A percentile compares a stretch with the other conserved stretches of the same genome.
phyloP scores from a whole-genome alignment of 352 stramenopile species.

The Nothophytophthora sp. region DNA sequence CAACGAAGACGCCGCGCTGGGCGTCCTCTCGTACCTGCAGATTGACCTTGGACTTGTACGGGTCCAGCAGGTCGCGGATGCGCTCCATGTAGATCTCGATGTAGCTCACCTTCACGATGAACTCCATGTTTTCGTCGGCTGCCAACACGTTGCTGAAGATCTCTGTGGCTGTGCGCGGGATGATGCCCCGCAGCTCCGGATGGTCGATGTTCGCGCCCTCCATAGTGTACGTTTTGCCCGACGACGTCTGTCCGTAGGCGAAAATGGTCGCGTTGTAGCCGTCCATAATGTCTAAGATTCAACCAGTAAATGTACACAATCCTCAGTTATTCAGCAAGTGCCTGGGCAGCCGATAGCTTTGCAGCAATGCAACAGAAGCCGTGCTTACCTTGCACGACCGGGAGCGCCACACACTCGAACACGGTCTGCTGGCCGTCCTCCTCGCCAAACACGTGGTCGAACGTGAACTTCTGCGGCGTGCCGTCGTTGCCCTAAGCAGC shows the following conservation, averaged over 20 bases:
- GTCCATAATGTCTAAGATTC: constrained; percentile 78
- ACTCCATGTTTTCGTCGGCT: constrained; percentile 92
- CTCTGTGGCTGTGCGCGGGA: constrained; percentile 85
- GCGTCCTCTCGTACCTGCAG: constrained; percentile 90
- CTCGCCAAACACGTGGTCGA: constrained; percentile 91
- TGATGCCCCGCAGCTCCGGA: constrained; percentile 82
- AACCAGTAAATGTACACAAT: constrained; percentile 6
- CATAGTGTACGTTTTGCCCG: constrained; percentile 51
- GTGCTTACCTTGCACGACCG: constrained; percentile 82
- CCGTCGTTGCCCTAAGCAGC: constrained; percentile 46
- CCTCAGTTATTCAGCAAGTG: constrained; percentile 7
- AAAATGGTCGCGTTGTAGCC: constrained; percentile 96
- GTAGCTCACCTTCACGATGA: constrained; percentile 93
- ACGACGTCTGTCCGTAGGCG: constrained; percentile 92
- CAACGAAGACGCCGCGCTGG: constrained; percentile 92
- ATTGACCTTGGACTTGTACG: constrained; percentile 91
- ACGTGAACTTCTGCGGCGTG: constrained; percentile 80
- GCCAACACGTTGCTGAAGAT: constrained; percentile 89
- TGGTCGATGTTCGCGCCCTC: constrained; percentile 79
- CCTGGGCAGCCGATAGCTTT: background rate
- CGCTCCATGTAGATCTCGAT: constrained; percentile 98
- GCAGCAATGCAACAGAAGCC: background rate
- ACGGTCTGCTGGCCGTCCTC: constrained; percentile 82
- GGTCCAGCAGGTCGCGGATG: constrained; percentile 93
- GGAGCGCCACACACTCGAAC: constrained; percentile 87